phyloP scores from a whole-genome alignment of 495 filamentous ascomycete species.

The Annulohypoxylon moriforme region DNA sequence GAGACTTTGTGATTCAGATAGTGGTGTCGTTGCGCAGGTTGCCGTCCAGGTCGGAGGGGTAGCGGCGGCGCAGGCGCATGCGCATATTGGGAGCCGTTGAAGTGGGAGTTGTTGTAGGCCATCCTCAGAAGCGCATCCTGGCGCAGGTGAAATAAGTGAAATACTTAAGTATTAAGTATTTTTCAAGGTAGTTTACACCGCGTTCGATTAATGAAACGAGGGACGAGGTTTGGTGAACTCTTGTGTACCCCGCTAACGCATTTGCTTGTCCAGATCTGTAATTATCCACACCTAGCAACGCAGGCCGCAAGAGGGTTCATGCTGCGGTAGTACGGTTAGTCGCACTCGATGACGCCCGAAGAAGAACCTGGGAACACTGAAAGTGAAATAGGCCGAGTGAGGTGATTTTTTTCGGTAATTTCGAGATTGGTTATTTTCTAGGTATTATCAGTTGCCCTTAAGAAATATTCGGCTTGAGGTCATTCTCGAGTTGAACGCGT shows the following conservation, averaged over 20 bases:
- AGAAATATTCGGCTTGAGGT: neutral
- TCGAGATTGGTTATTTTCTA: no score
- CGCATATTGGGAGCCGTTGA: constrained; percentile 24
- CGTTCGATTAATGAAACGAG: constrained; percentile 37
- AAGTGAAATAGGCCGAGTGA: neutral
- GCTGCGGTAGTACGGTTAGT: constrained; percentile 1
- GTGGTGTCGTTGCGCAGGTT: constrained; percentile 45
- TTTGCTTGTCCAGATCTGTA: constrained; percentile 2
- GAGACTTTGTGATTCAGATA: constrained; percentile 59
- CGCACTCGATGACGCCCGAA: neutral
- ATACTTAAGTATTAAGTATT: neutral
- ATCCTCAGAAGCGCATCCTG: constrained; percentile 26
- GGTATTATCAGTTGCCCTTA: neutral
- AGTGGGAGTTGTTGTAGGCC: constrained; percentile 28
- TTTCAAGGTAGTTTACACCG: constrained; percentile 24
- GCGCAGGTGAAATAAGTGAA: neutral
- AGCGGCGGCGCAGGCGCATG: neutral
- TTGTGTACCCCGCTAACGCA: constrained; percentile 7
- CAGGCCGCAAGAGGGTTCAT: constrained; percentile 9
- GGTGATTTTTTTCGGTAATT: neutral
- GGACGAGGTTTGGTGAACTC: neutral
- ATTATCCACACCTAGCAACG: neutral
- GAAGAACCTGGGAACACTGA: neutral
- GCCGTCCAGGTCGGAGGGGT: constrained; percentile 31
- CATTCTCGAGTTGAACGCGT: neutral